Percentiles rank a stretch among this genome's conserved stretches.
Conservation (phyloP, 2,329 filamentous ascomycete species). For the Pleurostoma richardsiae region DNA sequence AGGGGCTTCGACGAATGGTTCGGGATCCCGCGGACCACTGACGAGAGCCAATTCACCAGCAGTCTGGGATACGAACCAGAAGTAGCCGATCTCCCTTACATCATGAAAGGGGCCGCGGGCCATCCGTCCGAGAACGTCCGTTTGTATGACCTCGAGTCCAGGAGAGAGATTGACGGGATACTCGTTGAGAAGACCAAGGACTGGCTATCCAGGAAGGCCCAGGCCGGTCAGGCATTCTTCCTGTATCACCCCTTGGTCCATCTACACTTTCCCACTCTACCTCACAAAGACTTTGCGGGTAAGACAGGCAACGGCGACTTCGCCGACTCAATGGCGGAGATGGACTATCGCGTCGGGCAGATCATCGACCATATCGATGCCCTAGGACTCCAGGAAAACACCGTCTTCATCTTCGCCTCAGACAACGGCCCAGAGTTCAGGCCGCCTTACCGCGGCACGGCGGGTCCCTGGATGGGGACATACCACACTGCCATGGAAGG, state of each 20-base stretch:
- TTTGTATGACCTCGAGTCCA: constrained; percentile 23
- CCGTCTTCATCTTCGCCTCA: constrained; percentile 26
- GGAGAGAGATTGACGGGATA: constrained; percentile 23
- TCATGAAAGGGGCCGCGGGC: constrained; percentile 23
- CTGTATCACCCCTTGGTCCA: constrained; percentile 26
- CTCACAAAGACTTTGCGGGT: constrained; percentile 20
- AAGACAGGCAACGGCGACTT: constrained; percentile 23
- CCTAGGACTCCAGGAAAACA: constrained; percentile 21
- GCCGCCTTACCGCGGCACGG: constrained; percentile 22
- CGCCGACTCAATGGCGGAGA: constrained; percentile 26
- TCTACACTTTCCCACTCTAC: constrained; percentile 25
- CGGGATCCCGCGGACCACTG: constrained; percentile 27
- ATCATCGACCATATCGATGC: constrained; percentile 23
- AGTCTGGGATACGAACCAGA: constrained; percentile 23
- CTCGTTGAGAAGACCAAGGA: constrained; percentile 22
- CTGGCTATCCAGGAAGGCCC: constrained; percentile 20
- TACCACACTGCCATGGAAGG: constrained; percentile 30
- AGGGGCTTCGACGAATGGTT: constrained; percentile 30
- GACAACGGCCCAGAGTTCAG: constrained; percentile 29
- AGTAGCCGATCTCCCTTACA: constrained; percentile 25
- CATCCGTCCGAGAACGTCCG: constrained; percentile 20
- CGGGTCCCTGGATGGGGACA: constrained; percentile 26
- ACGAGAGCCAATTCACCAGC: constrained; percentile 28
- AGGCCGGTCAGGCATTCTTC: constrained; percentile 18
- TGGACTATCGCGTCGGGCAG: constrained; percentile 24